A percentile compares a stretch with the other conserved stretches of the same genome.
These are phyloP conservation scores for Coniochaeta hoffmannii DNA, from an alignment of 2,329 filamentous ascomycete species.

Conservation along the genomic window DNA sequence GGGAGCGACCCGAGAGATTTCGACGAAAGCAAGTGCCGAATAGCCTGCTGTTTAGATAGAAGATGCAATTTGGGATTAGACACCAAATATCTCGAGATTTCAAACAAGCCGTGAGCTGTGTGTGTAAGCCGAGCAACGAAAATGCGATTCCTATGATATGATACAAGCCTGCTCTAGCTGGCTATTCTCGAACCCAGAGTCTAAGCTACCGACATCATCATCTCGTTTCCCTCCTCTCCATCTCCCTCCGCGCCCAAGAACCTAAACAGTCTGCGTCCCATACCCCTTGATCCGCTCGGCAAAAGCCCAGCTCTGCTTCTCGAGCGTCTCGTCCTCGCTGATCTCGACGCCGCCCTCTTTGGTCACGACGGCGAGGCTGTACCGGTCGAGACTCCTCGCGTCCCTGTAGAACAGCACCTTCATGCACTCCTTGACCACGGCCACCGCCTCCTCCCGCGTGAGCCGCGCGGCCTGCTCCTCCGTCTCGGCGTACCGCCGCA, in stretches of 20 bases:
- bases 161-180: neutral
- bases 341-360: constrained; percentile 85
- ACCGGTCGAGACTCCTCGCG: constrained; percentile 83
- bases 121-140: neutral
- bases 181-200: neutral
- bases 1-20: neutral
- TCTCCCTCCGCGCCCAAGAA: neutral
- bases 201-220: neutral
- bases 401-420: constrained; percentile 98
- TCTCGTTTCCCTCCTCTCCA: neutral
- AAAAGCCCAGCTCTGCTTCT: constrained; percentile 97
- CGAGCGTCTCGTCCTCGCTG: constrained; percentile 77
- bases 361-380: constrained; percentile 85
- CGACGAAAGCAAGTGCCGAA: neutral
- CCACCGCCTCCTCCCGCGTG: constrained; percentile 69
- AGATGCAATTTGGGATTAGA: neutral
- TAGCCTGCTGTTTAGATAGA: constrained; percentile 1
- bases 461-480: constrained; percentile 69
- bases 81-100: neutral
- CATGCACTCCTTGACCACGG: constrained; percentile 86
- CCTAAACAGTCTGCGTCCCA: constrained; percentile 68
- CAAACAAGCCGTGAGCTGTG: neutral
- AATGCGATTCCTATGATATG: neutral
- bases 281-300: constrained; percentile 93
- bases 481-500: constrained; percentile 77